Conservation (phyloP, 352 stramenopile species). For the Globisporangium canariense region DNA sequence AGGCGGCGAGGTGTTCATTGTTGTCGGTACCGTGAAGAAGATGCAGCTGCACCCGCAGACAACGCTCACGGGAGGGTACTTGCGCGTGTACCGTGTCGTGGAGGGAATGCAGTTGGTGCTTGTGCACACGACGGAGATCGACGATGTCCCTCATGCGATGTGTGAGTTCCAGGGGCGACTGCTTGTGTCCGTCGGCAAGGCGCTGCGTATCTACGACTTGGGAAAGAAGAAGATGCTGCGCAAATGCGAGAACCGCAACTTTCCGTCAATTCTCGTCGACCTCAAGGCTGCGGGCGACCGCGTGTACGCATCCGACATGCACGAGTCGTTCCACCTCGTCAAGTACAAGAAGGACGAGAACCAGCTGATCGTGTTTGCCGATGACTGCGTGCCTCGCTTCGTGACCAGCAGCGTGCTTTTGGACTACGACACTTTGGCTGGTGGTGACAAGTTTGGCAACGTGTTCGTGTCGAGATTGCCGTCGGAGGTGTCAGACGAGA, state of each 20-base stretch:
- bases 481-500: conserved; percentile 91
- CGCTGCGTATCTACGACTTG: conserved; percentile 97
- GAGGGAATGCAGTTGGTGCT: conserved; percentile 92
- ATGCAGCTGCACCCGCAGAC: conserved; percentile 92
- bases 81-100: conserved; percentile 94
- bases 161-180: conserved; percentile 97
- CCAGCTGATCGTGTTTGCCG: conserved; percentile 94
- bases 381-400: conserved; percentile 90
- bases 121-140: conserved; percentile 95
- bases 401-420: conserved; percentile 87
- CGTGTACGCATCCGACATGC: conserved; percentile 95
- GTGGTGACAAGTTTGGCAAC: conserved; percentile 99
- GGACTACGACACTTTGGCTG: conserved; percentile 98
- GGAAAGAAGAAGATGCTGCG: conserved; percentile 98
- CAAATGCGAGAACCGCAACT: conserved; percentile 97
- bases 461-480: conserved; percentile 95
- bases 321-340: conserved; percentile 96
- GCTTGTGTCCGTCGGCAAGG: conserved; percentile 95
- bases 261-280: conserved; percentile 91
- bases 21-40: conserved; percentile 95
- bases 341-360: conserved; percentile 98
- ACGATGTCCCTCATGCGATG: conserved; percentile 95
- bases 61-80: conserved; percentile 55
- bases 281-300: conserved; percentile 94
- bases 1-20: conserved; percentile 95